Percentiles rank a stretch among this genome's conserved stretches.
Conservation (phyloP, 192 early-diverging fungal genomes). For the Coemansia sp. region DNA sequence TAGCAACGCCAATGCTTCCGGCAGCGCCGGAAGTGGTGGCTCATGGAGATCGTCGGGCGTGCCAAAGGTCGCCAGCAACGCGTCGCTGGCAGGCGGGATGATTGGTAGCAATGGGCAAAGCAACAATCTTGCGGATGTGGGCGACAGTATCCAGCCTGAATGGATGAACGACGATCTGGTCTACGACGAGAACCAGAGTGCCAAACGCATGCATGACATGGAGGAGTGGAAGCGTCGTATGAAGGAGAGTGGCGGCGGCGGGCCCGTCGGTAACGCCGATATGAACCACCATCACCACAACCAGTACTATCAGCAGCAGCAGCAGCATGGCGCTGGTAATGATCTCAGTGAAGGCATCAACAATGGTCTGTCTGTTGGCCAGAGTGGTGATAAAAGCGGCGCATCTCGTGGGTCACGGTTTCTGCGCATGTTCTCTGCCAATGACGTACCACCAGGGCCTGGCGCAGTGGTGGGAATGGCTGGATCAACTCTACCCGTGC, state of each 20-base stretch:
- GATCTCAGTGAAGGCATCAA: background rate
- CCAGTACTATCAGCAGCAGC: constrained; percentile 1
- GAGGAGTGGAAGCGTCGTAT: constrained; percentile 54
- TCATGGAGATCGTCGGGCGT: constrained; percentile 36
- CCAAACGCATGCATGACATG: constrained; percentile 39
- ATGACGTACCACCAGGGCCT: background rate
- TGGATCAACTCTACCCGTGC: constrained; percentile 5
- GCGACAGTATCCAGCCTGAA: constrained; percentile 33
- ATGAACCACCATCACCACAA: background rate
- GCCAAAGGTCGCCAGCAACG: background rate
- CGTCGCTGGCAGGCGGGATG: background rate
- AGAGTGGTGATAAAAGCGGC: constrained; percentile 7
- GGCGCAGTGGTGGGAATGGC: background rate
- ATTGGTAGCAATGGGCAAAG: background rate
- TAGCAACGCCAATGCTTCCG: constrained; percentile 1
- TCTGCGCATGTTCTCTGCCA: constrained; percentile 40
- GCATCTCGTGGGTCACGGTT: constrained; percentile 38
- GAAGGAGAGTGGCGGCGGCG: constrained; percentile 14
- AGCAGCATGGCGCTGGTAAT: background rate
- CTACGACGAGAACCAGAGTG: constrained; percentile 46
- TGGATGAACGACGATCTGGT: constrained; percentile 46
- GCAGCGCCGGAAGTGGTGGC: constrained; percentile 3
- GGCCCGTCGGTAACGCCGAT: background rate
- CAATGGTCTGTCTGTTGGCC: background rate
- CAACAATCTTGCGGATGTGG: background rate